Percentiles rank a stretch among this genome's conserved stretches.
phyloP scores from a whole-genome alignment of 2,329 filamentous ascomycete species.

The Chaetoscypha palmicola region DNA sequence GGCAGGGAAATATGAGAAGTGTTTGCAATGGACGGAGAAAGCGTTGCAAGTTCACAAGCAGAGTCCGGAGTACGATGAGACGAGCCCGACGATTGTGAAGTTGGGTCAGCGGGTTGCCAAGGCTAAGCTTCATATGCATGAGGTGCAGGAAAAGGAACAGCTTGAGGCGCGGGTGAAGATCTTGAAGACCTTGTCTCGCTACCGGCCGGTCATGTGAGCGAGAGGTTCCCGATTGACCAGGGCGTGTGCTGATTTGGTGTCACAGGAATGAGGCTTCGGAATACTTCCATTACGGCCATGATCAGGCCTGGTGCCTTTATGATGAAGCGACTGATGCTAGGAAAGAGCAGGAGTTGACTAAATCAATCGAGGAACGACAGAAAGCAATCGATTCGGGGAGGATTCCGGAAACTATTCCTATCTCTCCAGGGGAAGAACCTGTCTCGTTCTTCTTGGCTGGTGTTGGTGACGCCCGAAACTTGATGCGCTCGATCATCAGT shows the following conservation, averaged over 20 bases:
- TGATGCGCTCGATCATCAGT: slow-evolving; percentile 6
- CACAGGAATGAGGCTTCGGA: neutral
- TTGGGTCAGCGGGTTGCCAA: slow-evolving; percentile 8
- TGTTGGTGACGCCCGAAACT: slow-evolving; percentile 11
- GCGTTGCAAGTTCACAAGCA: slow-evolving; percentile 5
- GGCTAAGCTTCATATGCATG: neutral
- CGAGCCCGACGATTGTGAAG: neutral
- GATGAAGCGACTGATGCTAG: neutral
- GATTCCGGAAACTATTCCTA: neutral
- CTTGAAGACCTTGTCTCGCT: neutral
- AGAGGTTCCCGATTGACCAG: neutral
- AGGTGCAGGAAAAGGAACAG: neutral
- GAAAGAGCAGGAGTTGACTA: neutral
- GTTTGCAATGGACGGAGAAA: neutral
- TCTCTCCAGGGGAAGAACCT: neutral
- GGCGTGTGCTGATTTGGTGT: neutral
- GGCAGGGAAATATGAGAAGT: slow-evolving; percentile 6
- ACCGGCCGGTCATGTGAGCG: slow-evolving; percentile 4
- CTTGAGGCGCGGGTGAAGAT: neutral
- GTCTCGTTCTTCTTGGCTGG: slow-evolving; percentile 13
- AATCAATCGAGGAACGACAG: neutral
- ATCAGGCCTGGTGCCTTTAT: neutral
- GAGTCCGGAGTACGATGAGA: neutral
- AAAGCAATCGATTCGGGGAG: neutral
- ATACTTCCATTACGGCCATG: slow-evolving; percentile 5